phyloP scores from a whole-genome alignment of 805 yeast genomes.

The Starmerella gropengiesseri region DNA sequence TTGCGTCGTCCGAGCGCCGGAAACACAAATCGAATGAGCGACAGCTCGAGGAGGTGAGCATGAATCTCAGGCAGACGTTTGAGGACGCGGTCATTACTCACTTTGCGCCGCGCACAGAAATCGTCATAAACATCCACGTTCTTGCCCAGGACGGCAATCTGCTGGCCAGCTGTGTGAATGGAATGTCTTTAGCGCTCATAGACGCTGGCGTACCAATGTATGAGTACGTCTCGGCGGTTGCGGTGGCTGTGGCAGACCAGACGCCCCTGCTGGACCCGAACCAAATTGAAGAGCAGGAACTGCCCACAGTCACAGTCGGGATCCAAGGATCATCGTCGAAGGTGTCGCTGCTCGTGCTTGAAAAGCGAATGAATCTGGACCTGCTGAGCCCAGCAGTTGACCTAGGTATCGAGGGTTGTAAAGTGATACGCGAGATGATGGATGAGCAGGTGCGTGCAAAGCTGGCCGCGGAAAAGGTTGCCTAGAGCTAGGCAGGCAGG shows the following conservation, averaged over 20 bases:
- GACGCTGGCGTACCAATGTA: constrained; percentile 95
- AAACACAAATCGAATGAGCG: constrained; percentile 55
- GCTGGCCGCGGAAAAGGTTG: background rate
- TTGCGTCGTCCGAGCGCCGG: constrained; percentile 65
- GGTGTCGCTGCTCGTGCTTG: constrained; percentile 62
- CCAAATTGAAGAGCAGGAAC: constrained; percentile 69
- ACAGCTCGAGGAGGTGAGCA: constrained; percentile 30
- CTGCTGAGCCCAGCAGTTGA: constrained; percentile 63
- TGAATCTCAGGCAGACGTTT: constrained; percentile 29
- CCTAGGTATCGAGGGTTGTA: constrained; percentile 79
- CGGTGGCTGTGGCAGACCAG: constrained; percentile 69
- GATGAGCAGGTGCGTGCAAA: constrained; percentile 58
- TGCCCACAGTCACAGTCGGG: constrained; percentile 73
- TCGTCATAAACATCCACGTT: constrained; percentile 65
- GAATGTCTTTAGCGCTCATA: constrained; percentile 76
- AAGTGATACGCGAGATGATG: constrained; percentile 71
- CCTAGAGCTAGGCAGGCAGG: background rate
- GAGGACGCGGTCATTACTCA: constrained; percentile 55
- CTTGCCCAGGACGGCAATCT: constrained; percentile 86
- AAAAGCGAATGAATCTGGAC: constrained; percentile 78
- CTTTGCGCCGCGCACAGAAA: constrained; percentile 71
- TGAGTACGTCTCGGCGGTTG: constrained; percentile 73
- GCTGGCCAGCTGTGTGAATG: constrained; percentile 66
- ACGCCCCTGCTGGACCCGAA: constrained; percentile 76
- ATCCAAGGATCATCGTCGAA: constrained; percentile 74